Conservation (phyloP, 1,284 basidiomycete genomes). For the Pseudozyma thailandica region DNA sequence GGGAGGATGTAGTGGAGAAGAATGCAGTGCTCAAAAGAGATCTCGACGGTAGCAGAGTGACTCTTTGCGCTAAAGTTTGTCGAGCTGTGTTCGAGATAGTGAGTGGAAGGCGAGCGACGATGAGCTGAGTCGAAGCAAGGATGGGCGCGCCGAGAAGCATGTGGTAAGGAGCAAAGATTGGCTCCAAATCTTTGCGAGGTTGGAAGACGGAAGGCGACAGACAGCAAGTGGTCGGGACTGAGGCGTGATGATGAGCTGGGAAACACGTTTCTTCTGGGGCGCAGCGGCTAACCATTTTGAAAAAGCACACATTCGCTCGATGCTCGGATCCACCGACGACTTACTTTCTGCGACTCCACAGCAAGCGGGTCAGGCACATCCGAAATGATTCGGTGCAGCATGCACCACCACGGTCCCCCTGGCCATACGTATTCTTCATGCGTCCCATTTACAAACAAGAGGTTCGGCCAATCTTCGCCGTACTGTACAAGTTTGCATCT, state of each 20-base stretch:
- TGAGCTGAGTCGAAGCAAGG: conserved; percentile 7
- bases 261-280: background rate
- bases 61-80: background rate
- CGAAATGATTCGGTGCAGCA: too few species aligned
- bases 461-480: background rate
- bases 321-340: background rate
- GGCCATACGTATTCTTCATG: too few species aligned
- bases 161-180: conserved; percentile 11
- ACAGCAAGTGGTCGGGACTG: background rate
- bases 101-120: conserved; percentile 8
- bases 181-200: background rate
- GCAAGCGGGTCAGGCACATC: conserved; percentile 6
- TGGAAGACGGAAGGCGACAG: background rate
- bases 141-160: conserved; percentile 23
- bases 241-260: background rate
- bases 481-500: background rate
- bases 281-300: background rate
- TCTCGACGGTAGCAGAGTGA: background rate
- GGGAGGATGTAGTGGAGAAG: conserved; percentile 10
- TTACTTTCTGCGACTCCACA: background rate
- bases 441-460: background rate
- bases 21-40: conserved; percentile 1
- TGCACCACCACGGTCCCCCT: too few species aligned
- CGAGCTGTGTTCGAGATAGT: conserved; percentile 5
- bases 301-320: background rate